Evolutionary conservation across 2,329 filamentous ascomycete species (phyloP), one percentile per base, ranked within the genome.

Genomic region (Botrytis deweyae): DNA sequence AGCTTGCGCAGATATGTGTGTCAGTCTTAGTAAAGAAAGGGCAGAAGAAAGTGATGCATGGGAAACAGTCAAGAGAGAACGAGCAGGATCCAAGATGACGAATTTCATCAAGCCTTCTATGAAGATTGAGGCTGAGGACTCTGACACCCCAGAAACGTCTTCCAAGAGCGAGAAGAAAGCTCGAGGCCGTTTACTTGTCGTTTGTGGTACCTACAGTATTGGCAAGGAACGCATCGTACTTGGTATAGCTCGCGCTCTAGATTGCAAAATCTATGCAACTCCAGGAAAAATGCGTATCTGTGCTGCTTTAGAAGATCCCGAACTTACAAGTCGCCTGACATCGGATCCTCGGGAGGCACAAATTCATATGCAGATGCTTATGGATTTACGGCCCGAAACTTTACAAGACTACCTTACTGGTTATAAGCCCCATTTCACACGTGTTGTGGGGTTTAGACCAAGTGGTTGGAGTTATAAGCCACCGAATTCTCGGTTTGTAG

Each of bases 121-220:
- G 10, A 80, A 81, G 64, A 55, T 76, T 8, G 76, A 78, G 72
- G 78, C 80, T 18, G n/a, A 12, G 18, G 73, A 77, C 33, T 78
- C 75, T 42, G 76, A 78, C 14, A 77, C 76, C 22, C 78, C 77
- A 76, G 74, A 74, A 76, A 75, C 62, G 33, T 59, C 73, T 18
- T 42, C 40, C 55, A 55, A 72, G n/a, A 55, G 25, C n/a, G 66
- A 67, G 29, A 77, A 73, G 69, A 86, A 81, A 76, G 79, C 81
- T 44, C 86, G 86, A 64, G 90, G 93, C 65, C 91, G 94, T 7
- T 87, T 99, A 3, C 88, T 99, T 0, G 93, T 99, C 8, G 89
- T 99, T 10, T 97, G 97, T 75, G 96, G 96, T 63, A 99, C 96
- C 0, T 99, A 99, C 83, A 97, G 93, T 78, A 99, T 99, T 79